phyloP scores from a whole-genome alignment of 768 basidiomycete species.

The Hypholoma fasciculare region DNA sequence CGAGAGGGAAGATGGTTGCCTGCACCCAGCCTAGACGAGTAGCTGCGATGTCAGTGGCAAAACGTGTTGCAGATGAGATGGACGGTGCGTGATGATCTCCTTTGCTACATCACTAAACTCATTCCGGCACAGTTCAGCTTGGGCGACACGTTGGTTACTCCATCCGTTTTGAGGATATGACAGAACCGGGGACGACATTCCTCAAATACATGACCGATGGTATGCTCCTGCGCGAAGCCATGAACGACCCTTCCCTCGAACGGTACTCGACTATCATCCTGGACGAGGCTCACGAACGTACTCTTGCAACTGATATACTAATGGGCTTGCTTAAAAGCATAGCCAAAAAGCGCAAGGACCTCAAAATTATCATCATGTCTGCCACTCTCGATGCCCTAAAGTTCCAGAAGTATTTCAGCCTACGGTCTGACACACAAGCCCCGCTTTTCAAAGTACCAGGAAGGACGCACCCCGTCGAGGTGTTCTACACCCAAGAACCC shows the following conservation, averaged over 20 bases:
- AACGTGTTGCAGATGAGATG: conserved; percentile 99
- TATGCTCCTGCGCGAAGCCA: conserved; percentile 97
- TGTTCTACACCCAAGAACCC: conserved; percentile 90
- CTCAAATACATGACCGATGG: conserved; percentile 99
- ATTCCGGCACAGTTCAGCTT: conserved; percentile 64
- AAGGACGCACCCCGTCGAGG: conserved; percentile 93
- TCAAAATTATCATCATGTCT: conserved; percentile 98
- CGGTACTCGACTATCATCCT: conserved; percentile 98
- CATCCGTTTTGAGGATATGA: conserved; percentile 98
- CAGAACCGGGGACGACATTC: conserved; percentile 86
- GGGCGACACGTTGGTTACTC: conserved; percentile 97
- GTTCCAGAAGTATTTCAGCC: conserved; percentile 91
- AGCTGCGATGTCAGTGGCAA: conserved; percentile 97
- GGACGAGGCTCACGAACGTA: conserved; percentile 98
- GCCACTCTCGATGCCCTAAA: conserved; percentile 96
- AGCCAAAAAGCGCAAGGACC: conserved; percentile 76
- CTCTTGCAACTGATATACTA: conserved; percentile 95
- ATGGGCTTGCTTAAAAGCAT: conserved; percentile 95
- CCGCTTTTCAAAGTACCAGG: conserved; percentile 92
- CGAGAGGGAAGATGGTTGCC: conserved; percentile 87
- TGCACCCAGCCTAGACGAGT: conserved; percentile 97
- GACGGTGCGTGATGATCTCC: conserved; percentile 61
- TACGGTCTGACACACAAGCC: conserved; percentile 46
- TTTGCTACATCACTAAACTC: not conserved
- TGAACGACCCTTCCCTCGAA: conserved; percentile 89